Conservation (phyloP, 2,329 filamentous ascomycete genomes). For the Keithomyces neogunnii region DNA sequence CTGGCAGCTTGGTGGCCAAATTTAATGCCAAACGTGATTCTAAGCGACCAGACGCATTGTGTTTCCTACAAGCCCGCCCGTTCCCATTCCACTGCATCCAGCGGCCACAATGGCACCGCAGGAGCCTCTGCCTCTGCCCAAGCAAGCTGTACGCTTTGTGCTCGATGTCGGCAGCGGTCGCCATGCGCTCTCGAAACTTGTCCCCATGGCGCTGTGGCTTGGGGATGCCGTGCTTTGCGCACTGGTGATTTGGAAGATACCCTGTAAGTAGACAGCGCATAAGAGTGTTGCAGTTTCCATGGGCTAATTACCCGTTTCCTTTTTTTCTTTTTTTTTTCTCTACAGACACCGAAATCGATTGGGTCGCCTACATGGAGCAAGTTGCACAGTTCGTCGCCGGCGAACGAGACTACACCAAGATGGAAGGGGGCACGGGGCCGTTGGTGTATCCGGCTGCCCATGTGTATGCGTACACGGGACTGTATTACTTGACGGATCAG, state of each 20-base stretch:
- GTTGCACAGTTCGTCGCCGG: constrained; percentile 70
- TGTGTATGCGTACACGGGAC: constrained; percentile 77
- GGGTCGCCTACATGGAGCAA: constrained; percentile 95
- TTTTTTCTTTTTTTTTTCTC: background rate
- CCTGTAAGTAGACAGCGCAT: constrained; percentile 51
- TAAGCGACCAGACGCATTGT: background rate
- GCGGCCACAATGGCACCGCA: constrained; percentile 17
- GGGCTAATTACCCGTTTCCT: background rate
- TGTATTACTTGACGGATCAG: constrained; percentile 70
- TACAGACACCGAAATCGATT: constrained; percentile 92
- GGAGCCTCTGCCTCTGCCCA: constrained; percentile 13
- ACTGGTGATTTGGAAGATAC: constrained; percentile 70
- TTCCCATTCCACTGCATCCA: background rate
- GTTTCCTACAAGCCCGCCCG: background rate
- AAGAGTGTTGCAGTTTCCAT: no score
- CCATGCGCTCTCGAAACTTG: constrained; percentile 38
- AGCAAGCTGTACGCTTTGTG: constrained; percentile 21
- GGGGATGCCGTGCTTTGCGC: constrained; percentile 64
- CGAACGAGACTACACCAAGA: constrained; percentile 79
- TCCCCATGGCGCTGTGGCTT: constrained; percentile 56
- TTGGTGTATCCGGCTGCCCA: constrained; percentile 92
- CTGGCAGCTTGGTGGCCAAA: background rate
- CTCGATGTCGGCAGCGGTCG: constrained; percentile 39
- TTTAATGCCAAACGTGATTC: background rate
- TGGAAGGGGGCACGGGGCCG: constrained; percentile 83